Evolutionary conservation across 495 filamentous ascomycete genomes (phyloP).

Genomic region (Penicillium salamii): DNA sequence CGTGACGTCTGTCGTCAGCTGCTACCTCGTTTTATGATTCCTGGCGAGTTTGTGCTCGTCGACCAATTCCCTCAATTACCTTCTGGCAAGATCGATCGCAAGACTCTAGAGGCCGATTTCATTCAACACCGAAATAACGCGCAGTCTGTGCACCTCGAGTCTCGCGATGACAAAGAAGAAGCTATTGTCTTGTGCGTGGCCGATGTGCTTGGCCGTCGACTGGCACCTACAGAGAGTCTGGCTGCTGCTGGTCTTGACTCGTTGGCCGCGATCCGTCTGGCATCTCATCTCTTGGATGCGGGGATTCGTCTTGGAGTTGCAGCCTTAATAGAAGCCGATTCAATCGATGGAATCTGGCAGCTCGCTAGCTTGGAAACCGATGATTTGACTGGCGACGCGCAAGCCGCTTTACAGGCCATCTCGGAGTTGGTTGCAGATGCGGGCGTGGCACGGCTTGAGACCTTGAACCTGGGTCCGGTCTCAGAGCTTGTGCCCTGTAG

Average conservation of each 20-base stretch:
- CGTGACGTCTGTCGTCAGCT: constrained; percentile 59
- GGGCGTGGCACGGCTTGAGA: constrained; percentile 18
- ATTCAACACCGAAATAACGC: constrained; percentile 16
- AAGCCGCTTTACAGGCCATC: constrained; percentile 15
- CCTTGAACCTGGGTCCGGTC: constrained; percentile 29
- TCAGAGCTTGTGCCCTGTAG: constrained; percentile 59
- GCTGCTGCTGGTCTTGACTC: constrained; percentile 66
- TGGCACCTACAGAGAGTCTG: constrained; percentile 44
- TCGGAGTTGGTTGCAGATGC: constrained; percentile 22
- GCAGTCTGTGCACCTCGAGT: constrained; percentile 15
- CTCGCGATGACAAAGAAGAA: constrained; percentile 36
- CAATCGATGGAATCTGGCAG: constrained; percentile 31
- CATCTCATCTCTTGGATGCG: constrained; percentile 51
- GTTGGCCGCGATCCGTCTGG: constrained; percentile 63
- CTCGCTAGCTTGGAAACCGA: constrained; percentile 19
- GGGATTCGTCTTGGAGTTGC: constrained; percentile 52
- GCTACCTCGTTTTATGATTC: constrained; percentile 78
- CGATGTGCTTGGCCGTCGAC: constrained; percentile 40
- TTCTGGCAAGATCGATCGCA: constrained; percentile 78
- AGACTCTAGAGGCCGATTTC: constrained; percentile 58
- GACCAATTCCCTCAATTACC: constrained; percentile 62
- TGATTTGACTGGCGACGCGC: constrained; percentile 8
- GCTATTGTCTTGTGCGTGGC: constrained; percentile 46
- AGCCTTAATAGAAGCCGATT: constrained; percentile 55
- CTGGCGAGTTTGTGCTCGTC: constrained; percentile 61